Base-by-base conservation (phyloP, 164 flowering plant genomes). In the Chloranthus sessilifolius region DNA sequence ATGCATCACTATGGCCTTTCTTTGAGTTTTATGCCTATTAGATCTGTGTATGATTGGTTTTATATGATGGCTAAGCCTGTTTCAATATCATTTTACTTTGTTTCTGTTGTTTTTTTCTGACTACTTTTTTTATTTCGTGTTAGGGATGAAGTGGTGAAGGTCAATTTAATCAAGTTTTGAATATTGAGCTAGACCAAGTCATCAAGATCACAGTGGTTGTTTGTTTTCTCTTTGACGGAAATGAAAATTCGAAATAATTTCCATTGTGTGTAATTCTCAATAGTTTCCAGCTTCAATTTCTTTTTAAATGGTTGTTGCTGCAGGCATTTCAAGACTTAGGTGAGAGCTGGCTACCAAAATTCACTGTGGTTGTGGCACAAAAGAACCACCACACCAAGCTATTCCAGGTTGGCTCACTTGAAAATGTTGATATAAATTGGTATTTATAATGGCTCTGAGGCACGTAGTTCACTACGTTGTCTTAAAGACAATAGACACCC, bases 121-220 rank as follows among this genome's bases (percentile, higher is more conserved):
- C 9, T 2, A 36, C 5, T 25, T 15, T 29, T 65, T 47, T 8
- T n/a, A n/a, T 44, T 67, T 50, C 42, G 12, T 26, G 63, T n/a
- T 59, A 88, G 96, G 79, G 94, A 85, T 56, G 96, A 94, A 27
- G 85, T 88, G 76, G 85, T 37, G 88, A 88, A 55, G 72, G 90
- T 2, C 96, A 85, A 47, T 88, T 88, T 46, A 75, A 68, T 52
- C 90, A 88, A 71, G 94, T 88, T 44, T 37, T 88, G 59, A 72
- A 88, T 62, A 60, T 74, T 47, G 96, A 88, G 73, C 61, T 88
- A 50, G 80, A 75, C 26, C 96, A 88, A 58, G 77, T 88, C 43
- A 70, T 80, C 33, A 72, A 88, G 96, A 94, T 84, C 33, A n/a
- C n/a, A n/a, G n/a, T n/a, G n/a, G n/a, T n/a, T n/a, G n/a, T n/a